Conservation (phyloP, 2,329 filamentous ascomycete species). For the Albifimbria verrucaria region DNA sequence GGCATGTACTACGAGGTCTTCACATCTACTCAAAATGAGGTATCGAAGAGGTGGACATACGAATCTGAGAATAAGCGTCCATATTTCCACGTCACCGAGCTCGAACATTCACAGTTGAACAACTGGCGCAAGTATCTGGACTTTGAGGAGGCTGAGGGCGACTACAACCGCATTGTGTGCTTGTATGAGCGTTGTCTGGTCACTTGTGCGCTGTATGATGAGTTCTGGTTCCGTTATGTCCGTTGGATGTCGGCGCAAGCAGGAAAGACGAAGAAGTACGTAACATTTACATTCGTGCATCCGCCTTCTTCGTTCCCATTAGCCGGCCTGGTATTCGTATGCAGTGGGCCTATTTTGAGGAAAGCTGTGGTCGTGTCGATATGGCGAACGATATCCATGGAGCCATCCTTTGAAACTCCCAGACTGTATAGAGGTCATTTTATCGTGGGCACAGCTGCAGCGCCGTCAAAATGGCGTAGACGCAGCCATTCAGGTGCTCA, state of each 20-base stretch:
- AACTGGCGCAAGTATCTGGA: slow-evolving; percentile 98
- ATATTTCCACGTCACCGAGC: slow-evolving; percentile 93
- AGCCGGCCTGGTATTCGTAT: slow-evolving; percentile 79
- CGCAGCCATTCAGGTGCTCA: slow-evolving; percentile 79
- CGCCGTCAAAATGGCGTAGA: slow-evolving; percentile 81
- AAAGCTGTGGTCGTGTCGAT: slow-evolving; percentile 72
- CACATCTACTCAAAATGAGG: slow-evolving; percentile 77
- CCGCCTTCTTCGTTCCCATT: slow-evolving; percentile 81
- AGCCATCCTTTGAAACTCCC: slow-evolving; percentile 74
- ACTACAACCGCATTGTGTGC: slow-evolving; percentile 71
- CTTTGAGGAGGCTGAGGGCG: slow-evolving; percentile 85
- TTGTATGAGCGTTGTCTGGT: slow-evolving; percentile 93
- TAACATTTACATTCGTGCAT: slow-evolving; percentile 86
- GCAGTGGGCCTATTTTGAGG: slow-evolving; percentile 93
- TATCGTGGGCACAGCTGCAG: slow-evolving; percentile 82
- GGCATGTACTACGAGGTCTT: slow-evolving; percentile 78
- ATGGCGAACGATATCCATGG: slow-evolving; percentile 82
- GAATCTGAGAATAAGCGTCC: slow-evolving; percentile 93
- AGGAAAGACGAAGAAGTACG: slow-evolving; percentile 85
- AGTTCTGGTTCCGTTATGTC: slow-evolving; percentile 97
- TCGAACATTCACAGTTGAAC: slow-evolving; percentile 77
- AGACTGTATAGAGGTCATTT: slow-evolving; percentile 80
- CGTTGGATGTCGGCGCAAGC: slow-evolving; percentile 85
- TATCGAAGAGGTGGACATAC: slow-evolving; percentile 89
- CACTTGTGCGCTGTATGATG: slow-evolving; percentile 90